Conservation (phyloP, 2,329 filamentous ascomycete species). For the Claviceps pusilla region DNA sequence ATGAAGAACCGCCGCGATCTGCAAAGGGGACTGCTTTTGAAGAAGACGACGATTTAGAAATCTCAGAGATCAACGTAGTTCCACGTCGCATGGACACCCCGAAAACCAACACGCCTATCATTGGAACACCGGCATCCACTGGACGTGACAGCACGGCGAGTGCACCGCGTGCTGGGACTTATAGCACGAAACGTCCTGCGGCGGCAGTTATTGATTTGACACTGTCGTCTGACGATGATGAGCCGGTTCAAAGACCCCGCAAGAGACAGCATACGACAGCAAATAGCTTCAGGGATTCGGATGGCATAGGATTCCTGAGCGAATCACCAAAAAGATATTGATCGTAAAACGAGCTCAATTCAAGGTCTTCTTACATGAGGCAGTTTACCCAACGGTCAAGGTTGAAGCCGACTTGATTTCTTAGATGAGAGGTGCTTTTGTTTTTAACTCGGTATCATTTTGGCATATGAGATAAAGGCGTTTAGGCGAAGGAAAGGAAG, state of each 20-base stretch:
- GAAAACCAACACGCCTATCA: constrained; percentile 19
- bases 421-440: neutral
- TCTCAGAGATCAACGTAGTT: constrained; percentile 27
- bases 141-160: constrained; percentile 20
- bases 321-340: constrained; percentile 12
- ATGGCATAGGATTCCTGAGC: constrained; percentile 10
- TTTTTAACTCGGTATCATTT: constrained; percentile 2
- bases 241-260: constrained; percentile 26
- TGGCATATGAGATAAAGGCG: constrained; percentile 9
- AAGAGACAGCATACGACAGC: constrained; percentile 29
- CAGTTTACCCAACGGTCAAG: neutral
- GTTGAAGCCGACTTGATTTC: neutral
- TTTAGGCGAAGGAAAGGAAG: constrained; percentile 10
- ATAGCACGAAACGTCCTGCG: constrained; percentile 32
- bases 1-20: constrained; percentile 15
- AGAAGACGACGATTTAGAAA: constrained; percentile 36
- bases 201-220: constrained; percentile 46
- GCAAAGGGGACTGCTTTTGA: constrained; percentile 16
- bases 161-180: constrained; percentile 20
- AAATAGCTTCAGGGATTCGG: constrained; percentile 11
- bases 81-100: constrained; percentile 23
- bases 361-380: neutral
- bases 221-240: constrained; percentile 39
- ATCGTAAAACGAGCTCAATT: neutral
- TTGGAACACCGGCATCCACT: constrained; percentile 24